Evolutionary conservation across 2,329 filamentous ascomycete genomes (phyloP).

Genomic region (Fusarium humuli): DNA sequence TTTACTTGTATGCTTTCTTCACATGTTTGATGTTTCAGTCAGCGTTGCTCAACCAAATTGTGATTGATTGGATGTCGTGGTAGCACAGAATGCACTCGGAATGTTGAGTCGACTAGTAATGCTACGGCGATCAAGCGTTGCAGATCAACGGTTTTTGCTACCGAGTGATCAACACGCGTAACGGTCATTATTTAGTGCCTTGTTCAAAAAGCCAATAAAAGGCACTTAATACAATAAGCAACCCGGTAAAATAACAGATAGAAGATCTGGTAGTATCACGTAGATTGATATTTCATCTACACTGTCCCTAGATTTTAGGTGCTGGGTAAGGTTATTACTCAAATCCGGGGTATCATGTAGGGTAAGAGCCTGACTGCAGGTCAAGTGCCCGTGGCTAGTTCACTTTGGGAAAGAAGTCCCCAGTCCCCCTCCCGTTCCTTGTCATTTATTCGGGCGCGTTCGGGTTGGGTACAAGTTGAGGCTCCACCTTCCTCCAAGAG

Average conservation of each 20-base stretch:
- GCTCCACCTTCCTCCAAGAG: background rate
- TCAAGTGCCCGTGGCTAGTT: slow-evolving; percentile 28
- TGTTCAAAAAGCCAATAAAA: background rate
- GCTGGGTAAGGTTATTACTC: slow-evolving; percentile 30
- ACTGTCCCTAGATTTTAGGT: background rate
- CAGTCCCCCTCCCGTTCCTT: slow-evolving; percentile 19
- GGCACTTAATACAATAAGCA: background rate
- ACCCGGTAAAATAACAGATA: background rate
- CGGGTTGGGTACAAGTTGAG: slow-evolving; percentile 27
- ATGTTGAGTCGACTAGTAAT: background rate
- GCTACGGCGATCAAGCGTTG: background rate
- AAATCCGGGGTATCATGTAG: slow-evolving; percentile 37
- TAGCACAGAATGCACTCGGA: background rate
- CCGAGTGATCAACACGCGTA: background rate
- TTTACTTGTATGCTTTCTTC: background rate
- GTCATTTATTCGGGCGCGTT: slow-evolving; percentile 30
- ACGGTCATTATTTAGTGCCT: background rate
- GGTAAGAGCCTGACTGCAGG: slow-evolving; percentile 18
- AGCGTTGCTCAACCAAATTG: background rate
- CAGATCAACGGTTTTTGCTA: background rate
- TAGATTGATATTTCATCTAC: background rate
- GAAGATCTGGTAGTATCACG: background rate
- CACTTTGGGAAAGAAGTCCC: slow-evolving; percentile 17
- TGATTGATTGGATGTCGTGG: background rate
- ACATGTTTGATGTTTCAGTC: background rate